Evolutionary conservation across 495 filamentous ascomycete genomes (phyloP).

Genomic region (Aspergillus conjunctus): DNA sequence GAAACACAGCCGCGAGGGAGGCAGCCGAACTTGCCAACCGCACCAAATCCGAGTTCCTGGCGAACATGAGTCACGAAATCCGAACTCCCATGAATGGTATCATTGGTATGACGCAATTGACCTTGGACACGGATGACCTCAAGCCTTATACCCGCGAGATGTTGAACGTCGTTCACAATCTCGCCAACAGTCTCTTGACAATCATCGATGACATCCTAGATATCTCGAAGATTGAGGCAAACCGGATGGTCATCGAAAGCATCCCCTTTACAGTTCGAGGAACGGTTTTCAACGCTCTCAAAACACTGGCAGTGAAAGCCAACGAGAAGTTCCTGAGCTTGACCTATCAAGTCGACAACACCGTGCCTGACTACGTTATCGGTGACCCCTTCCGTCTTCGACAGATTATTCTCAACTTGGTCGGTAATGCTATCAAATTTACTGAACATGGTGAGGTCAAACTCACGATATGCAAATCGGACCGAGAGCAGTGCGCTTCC

Average conservation of each 20-base stretch:
- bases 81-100: conserved; percentile 90
- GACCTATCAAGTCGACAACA: conserved; percentile 91
- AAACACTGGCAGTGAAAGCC: conserved; percentile 94
- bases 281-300: conserved; percentile 96
- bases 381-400: conserved; percentile 96
- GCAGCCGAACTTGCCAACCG: conserved; percentile 96
- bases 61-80: conserved; percentile 99
- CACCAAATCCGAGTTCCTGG: conserved; percentile 98
- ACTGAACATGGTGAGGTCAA: conserved; percentile 97
- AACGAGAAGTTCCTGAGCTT: conserved; percentile 95
- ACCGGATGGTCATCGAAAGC: conserved; percentile 99
- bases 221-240: conserved; percentile 98
- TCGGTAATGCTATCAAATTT: conserved; percentile 78
- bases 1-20: conserved; percentile 95
- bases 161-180: conserved; percentile 97
- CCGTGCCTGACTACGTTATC: conserved; percentile 93
- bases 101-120: conserved; percentile 96
- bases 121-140: conserved; percentile 87
- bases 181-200: conserved; percentile 94
- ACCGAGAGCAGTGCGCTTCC: conserved; percentile 63
- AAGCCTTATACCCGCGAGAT: conserved; percentile 96
- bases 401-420: conserved; percentile 78
- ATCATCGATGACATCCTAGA: conserved; percentile 99
- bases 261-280: conserved; percentile 95
- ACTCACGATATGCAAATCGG: conserved; percentile 78